A percentile compares a stretch with the other conserved stretches of the same genome.
Conservation (phyloP, 1,284 basidiomycete genomes). For the Naganishia sp. region DNA sequence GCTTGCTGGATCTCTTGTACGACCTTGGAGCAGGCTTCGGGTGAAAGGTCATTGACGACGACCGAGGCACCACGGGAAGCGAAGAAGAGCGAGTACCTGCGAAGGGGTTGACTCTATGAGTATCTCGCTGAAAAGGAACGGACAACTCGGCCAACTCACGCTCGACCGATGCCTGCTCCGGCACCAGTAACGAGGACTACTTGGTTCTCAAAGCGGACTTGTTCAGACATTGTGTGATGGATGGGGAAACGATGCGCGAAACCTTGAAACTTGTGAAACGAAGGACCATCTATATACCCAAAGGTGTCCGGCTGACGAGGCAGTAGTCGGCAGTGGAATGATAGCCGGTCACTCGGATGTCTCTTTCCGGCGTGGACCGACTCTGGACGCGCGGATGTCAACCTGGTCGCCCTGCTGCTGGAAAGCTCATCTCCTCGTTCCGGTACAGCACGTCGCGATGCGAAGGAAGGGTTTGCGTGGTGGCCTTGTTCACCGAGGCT, state of each 20-base stretch:
- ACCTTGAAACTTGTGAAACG: no score
- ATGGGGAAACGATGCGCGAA: background rate
- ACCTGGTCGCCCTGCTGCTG: no score
- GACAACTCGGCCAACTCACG: conserved; percentile 60
- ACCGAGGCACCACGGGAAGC: conserved; percentile 89
- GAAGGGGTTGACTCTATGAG: background rate
- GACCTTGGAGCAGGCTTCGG: conserved; percentile 84
- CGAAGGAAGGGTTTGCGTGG: no score
- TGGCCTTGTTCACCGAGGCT: no score
- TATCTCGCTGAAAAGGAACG: background rate
- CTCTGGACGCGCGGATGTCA: no score
- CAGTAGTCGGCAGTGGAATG: no score
- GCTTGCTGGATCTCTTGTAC: conserved; percentile 85
- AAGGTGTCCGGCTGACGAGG: no score
- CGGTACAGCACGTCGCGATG: no score
- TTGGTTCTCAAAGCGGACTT: conserved; percentile 80
- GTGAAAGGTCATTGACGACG: conserved; percentile 93
- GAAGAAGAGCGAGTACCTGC: conserved; percentile 85
- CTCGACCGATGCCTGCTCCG: conserved; percentile 88
- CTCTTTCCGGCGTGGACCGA: no score
- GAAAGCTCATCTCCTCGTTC: no score
- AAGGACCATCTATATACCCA: background rate
- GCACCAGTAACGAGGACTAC: conserved; percentile 94
- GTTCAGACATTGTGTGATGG: conserved; percentile 28
- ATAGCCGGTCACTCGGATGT: background rate